phyloP scores from a whole-genome alignment of 495 filamentous ascomycete genomes.

The Diplogelasinospora grovesii region DNA sequence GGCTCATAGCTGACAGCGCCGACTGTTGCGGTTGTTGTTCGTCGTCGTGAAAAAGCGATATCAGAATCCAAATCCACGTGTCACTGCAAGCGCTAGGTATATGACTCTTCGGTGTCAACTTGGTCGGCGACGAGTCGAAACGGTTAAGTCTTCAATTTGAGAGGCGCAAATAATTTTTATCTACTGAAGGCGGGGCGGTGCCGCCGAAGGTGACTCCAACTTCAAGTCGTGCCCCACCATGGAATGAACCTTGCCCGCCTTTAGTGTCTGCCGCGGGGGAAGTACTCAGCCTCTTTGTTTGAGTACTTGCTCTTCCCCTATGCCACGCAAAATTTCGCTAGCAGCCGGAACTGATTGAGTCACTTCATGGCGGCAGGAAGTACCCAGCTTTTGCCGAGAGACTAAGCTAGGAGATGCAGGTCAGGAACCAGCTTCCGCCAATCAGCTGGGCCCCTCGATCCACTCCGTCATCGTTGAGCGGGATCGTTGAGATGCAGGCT shows the following conservation, averaged over 20 bases:
- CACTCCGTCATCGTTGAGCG: slow-evolving; percentile 9
- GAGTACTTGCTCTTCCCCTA: background rate
- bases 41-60: too few species aligned
- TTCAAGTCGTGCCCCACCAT: slow-evolving; percentile 18
- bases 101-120: too few species aligned
- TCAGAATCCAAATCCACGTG: too few species aligned
- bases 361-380: background rate
- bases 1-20: slow-evolving; percentile 7
- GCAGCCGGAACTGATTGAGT: too few species aligned
- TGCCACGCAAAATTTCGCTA: too few species aligned
- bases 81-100: too few species aligned
- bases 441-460: slow-evolving; percentile 1
- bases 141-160: background rate
- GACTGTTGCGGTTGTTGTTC: too few species aligned
- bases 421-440: slow-evolving; percentile 10
- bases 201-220: slow-evolving; percentile 11
- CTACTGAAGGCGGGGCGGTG: slow-evolving; percentile 8
- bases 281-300: background rate
- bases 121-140: slow-evolving; percentile 2
- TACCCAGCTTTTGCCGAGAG: background rate
- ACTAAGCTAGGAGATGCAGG: background rate
- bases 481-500: background rate
- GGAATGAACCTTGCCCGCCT: slow-evolving; percentile 1
- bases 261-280: too few species aligned
- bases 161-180: slow-evolving; percentile 14